These are phyloP conservation scores for Paraconiothyrium brasiliense DNA, from an alignment of 2,329 filamentous ascomycete genomes.

Conservation along the genomic window DNA sequence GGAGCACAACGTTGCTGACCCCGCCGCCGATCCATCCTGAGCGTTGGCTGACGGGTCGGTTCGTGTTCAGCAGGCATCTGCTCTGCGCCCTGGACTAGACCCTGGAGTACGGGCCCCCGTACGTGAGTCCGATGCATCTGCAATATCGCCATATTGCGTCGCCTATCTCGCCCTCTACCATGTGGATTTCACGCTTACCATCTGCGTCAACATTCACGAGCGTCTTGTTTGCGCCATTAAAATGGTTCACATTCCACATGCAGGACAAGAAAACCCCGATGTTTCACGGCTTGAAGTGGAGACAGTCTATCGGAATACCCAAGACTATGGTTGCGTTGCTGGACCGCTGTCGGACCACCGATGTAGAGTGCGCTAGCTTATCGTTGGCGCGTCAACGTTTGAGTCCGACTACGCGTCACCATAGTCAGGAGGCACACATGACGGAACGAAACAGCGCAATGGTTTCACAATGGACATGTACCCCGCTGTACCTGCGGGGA, in stretches of 20 bases:
- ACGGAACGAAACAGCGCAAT: background rate
- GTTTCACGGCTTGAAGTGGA: background rate
- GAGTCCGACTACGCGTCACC: background rate
- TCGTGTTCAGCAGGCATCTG: conserved; percentile 5
- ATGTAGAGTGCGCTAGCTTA: background rate
- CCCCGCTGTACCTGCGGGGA: background rate
- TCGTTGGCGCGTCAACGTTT: conserved; percentile 1
- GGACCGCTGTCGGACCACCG: background rate
- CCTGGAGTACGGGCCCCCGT: conserved; percentile 10
- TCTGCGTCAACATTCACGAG: background rate
- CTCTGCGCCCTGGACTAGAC: background rate
- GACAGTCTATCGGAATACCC: background rate
- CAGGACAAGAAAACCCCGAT: background rate
- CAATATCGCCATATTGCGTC: conserved; percentile 12
- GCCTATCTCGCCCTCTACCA: background rate
- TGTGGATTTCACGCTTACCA: background rate
- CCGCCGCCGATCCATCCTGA: background rate
- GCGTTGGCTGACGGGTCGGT: conserved; percentile 5
- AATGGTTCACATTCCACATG: background rate
- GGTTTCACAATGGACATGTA: background rate
- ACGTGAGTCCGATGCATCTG: conserved; percentile 10
- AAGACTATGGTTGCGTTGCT: background rate
- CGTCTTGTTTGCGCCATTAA: background rate
- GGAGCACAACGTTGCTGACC: background rate
- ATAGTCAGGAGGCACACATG: background rate